Evolutionary conservation across 2,329 filamentous ascomycete genomes (phyloP).

Genomic region (Fusarium sp.): DNA sequence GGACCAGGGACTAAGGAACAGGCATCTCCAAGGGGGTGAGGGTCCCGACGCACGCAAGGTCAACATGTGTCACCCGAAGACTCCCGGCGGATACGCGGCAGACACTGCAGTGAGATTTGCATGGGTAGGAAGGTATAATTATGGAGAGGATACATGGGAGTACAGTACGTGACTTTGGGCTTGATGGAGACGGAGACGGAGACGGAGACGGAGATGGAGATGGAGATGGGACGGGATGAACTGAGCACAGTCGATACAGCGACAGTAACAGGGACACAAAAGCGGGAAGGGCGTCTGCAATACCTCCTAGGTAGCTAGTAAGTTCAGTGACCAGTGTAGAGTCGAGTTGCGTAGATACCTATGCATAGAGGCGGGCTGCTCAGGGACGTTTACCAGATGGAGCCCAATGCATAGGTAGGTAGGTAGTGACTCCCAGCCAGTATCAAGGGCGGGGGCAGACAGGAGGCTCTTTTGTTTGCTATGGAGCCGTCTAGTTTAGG

Average conservation of each 20-base stretch:
- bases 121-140: constrained; percentile 4
- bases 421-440: neutral
- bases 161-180: constrained; percentile 17
- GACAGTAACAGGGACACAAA: constrained; percentile 1
- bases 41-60: constrained; percentile 15
- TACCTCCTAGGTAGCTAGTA: no score
- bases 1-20: constrained; percentile 25
- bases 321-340: no score
- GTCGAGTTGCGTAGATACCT: neutral
- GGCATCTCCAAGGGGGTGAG: constrained; percentile 15
- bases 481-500: constrained; percentile 1
- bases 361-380: neutral
- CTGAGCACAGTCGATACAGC: neutral
- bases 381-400: neutral
- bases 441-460: constrained; percentile 1
- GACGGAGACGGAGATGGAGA: neutral
- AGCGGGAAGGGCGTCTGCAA: constrained; percentile 30
- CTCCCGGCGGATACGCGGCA: constrained; percentile 28
- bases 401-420: neutral
- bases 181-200: constrained; percentile 1
- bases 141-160: constrained; percentile 1
- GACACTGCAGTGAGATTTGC: constrained; percentile 29
- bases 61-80: constrained; percentile 35
- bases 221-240: neutral
- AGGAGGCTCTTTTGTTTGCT: constrained; percentile 8